Evolutionary conservation across 192 early-diverging fungal species (phyloP).

Genomic region (Helicostylum pulchrum): DNA sequence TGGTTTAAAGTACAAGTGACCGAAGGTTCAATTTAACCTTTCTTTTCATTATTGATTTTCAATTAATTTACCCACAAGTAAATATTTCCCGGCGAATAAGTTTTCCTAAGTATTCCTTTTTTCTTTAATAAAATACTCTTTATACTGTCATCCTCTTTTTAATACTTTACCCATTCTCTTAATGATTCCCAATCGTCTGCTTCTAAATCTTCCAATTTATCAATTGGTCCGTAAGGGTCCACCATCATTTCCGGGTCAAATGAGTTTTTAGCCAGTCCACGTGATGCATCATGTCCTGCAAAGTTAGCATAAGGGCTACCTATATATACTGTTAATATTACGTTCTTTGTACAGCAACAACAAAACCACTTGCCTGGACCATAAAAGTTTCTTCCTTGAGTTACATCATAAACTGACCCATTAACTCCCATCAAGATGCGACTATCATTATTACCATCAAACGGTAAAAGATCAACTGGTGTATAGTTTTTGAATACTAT

Average conservation of each 20-base stretch:
- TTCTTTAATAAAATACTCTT: too few species aligned
- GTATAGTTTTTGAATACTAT: slow-evolving; percentile 75
- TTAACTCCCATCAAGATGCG: slow-evolving; percentile 82
- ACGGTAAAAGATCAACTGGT: slow-evolving; percentile 70
- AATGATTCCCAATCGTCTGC: slow-evolving; percentile 71
- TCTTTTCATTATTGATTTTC: slow-evolving; percentile 29
- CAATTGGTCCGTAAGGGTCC: slow-evolving; percentile 67
- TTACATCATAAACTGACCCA: slow-evolving; percentile 89
- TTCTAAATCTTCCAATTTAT: slow-evolving; percentile 72
- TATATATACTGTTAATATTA: slow-evolving; percentile 20
- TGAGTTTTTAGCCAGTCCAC: slow-evolving; percentile 85
- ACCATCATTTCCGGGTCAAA: slow-evolving; percentile 77
- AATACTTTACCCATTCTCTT: slow-evolving; percentile 63
- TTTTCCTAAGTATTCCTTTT: slow-evolving; percentile 7
- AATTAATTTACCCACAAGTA: slow-evolving; percentile 63
- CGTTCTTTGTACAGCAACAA: too few species aligned
- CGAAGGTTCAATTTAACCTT: slow-evolving; percentile 21
- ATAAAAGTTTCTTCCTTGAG: slow-evolving; percentile 80
- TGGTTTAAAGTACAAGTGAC: slow-evolving; percentile 55
- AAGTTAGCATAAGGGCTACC: slow-evolving; percentile 95
- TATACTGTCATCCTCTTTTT: too few species aligned
- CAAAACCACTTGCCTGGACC: slow-evolving; percentile 81
- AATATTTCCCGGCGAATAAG: slow-evolving; percentile 79
- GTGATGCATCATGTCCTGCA: slow-evolving; percentile 93
- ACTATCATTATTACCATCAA: slow-evolving; percentile 64